These are phyloP conservation scores for Ambrosia artemisiifolia DNA, from an alignment of 129 eudicot species.

Conservation along the genomic window DNA sequence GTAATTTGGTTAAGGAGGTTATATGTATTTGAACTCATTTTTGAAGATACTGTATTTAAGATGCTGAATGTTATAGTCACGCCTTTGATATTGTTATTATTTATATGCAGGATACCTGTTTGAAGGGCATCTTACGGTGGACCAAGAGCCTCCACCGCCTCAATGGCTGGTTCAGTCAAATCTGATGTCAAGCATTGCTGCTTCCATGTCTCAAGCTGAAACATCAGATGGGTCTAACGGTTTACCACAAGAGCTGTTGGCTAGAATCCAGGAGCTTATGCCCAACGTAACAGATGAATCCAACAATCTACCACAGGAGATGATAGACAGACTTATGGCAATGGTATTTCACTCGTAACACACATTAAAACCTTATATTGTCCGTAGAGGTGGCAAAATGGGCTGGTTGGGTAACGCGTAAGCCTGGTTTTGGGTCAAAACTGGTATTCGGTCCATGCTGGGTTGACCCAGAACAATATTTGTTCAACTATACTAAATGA, in stretches of 20 bases:
- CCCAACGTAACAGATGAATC: constrained; percentile 48
- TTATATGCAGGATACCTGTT: constrained; percentile 69
- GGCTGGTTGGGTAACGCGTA: no score
- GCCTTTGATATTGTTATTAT: neutral
- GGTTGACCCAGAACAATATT: no score
- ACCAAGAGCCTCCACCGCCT: constrained; percentile 94
- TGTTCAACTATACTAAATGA: no score
- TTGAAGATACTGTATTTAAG: neutral
- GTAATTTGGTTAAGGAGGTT: neutral
- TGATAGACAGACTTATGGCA: constrained; percentile 36
- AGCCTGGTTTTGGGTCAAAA: no score
- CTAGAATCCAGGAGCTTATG: constrained; percentile 52
- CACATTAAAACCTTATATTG: no score
- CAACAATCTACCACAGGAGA: constrained; percentile 33
- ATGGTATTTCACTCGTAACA: constrained; percentile 20
- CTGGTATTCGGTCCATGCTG: no score
- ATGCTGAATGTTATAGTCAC: neutral
- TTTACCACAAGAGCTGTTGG: constrained; percentile 49
- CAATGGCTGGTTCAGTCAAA: constrained; percentile 82
- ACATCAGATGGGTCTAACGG: constrained; percentile 51
- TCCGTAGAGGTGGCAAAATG: no score
- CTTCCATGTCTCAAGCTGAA: constrained; percentile 46
- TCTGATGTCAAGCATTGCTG: constrained; percentile 59
- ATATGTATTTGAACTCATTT: neutral
- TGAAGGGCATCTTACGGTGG: constrained; percentile 95